Evolutionary conservation across 75 land plant genomes (phyloP).

Genomic region (Pinus albicaulis): DNA sequence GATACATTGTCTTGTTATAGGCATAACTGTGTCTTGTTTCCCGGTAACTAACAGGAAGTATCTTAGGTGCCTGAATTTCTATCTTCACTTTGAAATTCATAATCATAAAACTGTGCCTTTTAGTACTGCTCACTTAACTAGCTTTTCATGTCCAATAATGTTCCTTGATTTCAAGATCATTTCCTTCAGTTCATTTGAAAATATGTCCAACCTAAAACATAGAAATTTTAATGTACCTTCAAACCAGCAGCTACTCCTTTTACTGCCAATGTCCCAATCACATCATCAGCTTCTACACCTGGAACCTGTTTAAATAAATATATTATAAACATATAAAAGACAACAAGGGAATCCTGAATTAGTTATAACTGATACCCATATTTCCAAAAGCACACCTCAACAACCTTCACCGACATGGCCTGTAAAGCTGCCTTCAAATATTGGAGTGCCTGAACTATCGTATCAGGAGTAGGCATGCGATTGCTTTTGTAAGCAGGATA

Average conservation of each 20-base stretch:
- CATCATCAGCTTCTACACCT: constrained; percentile 98
- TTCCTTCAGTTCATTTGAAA: background rate
- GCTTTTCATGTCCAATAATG: background rate
- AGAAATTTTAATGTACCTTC: constrained; percentile 44
- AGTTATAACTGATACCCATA: background rate
- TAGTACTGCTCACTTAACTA: background rate
- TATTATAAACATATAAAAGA: background rate
- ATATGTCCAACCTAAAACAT: background rate
- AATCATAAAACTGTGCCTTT: background rate
- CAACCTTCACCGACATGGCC: constrained; percentile 77
- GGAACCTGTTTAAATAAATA: constrained; percentile 54
- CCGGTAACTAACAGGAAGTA: no score
- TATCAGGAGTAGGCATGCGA: constrained; percentile 92
- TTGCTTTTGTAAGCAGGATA: constrained; percentile 74
- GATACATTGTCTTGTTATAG: no score
- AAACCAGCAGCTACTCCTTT: constrained; percentile 67
- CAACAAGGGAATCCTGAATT: background rate
- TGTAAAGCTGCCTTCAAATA: constrained; percentile 81
- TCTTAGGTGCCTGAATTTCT: background rate
- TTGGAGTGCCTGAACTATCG: constrained; percentile 70
- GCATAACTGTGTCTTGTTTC: no score
- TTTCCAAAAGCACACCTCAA: constrained; percentile 55
- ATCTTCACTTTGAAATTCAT: background rate
- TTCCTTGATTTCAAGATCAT: background rate
- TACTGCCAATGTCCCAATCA: constrained; percentile 80